Evolutionary conservation across 345 rosid species (phyloP).

Genomic region (Limnanthes douglasii): DNA sequence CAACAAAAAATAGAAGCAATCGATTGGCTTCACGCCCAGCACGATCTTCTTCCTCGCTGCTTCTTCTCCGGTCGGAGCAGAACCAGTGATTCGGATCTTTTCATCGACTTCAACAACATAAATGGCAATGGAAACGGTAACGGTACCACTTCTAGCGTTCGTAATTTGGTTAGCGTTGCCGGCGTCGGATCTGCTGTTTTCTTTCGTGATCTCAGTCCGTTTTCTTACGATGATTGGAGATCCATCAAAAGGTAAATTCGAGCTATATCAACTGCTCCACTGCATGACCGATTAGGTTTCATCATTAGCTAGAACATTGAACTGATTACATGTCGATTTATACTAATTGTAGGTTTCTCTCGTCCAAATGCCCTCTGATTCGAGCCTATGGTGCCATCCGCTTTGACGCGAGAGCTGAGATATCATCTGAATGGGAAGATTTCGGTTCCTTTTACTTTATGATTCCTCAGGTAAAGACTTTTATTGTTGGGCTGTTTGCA

Average conservation of each 20-base stretch:
- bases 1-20: constrained; percentile 44
- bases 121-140: constrained; percentile 30
- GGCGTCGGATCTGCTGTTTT: constrained; percentile 75
- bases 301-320: no score
- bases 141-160: constrained; percentile 9
- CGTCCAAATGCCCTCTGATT: constrained; percentile 47
- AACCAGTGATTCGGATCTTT: constrained; percentile 13
- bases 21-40: constrained; percentile 75
- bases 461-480: constrained; percentile 53
- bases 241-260: constrained; percentile 53
- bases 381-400: constrained; percentile 90
- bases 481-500: background rate
- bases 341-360: constrained; percentile 53
- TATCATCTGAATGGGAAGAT: constrained; percentile 57
- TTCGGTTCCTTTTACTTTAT: constrained; percentile 82
- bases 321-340: no score
- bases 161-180: constrained; percentile 44
- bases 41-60: constrained; percentile 45
- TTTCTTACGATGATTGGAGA: constrained; percentile 64
- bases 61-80: constrained; percentile 56
- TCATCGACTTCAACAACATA: constrained; percentile 17
- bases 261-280: no score
- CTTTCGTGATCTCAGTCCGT: constrained; percentile 49
- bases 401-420: constrained; percentile 42
- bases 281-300: no score